Base-by-base conservation (phyloP, 805 yeast genomes). In the Jamesozyma jinghongensis region DNA sequence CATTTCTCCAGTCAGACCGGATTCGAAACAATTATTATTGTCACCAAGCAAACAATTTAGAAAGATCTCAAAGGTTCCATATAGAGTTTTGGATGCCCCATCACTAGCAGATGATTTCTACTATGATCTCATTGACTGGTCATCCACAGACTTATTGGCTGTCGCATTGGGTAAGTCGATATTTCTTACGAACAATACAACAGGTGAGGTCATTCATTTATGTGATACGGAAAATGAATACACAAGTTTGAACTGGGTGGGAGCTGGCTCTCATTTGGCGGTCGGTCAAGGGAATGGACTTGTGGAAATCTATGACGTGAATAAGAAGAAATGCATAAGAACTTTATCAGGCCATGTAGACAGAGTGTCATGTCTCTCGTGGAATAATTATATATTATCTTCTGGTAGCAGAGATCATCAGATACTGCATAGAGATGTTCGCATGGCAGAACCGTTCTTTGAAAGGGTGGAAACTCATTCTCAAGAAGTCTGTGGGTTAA, bases 401-500 rank as follows among this genome's bases (percentile, higher is more conserved):
- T 79, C 94, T 10, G 98, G 98, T 0, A 79, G 92, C 26, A 69
- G 95, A 45, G 98, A 92, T 63, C 65, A 86, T 29, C 69, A 79
- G 4, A 88, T 92, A 38, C 65, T 87, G 37, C 95, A 92, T 59
- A 71, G 97, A 47, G 98, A 92, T 61, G 97, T 92, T 18, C 71
- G 98, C 40, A 77, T 79, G 29, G 84, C 90, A 5, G 84, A 82
- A 22, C 95, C 87, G 52, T 87, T 69, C 58, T 75, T 85, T 54
- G 77, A 78, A 47, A 73, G 77, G 47, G 67, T 92, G 26, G 80
- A 76, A 30, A 68, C 73, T 19, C 98, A 92, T 62, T 76, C 79
- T 41, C 97, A 92, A 63, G 98, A 92, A 62, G 94, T 92, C 34
- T 92, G 98, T 66, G 98, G 98, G 2, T 71, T 92, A 50, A 79